Base-by-base conservation (phyloP, 2,329 filamentous ascomycete genomes). In the Tolypocladium tundrense region DNA sequence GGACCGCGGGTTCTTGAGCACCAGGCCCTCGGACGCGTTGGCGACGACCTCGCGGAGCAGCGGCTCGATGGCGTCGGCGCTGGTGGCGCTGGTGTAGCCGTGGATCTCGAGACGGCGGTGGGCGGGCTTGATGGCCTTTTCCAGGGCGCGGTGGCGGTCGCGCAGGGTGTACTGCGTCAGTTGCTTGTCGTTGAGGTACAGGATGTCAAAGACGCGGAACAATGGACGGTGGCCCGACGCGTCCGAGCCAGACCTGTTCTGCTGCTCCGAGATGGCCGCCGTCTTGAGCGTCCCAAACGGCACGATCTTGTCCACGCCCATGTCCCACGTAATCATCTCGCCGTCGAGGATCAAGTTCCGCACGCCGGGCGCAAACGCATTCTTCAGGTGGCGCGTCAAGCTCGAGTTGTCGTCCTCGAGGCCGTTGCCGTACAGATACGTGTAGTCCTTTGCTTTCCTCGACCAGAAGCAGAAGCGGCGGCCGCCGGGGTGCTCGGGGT, bases 281-380 rank as follows among this genome's bases (percentile, higher is more conserved):
- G 91, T 93, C 73, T 99, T 99, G 54, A 99, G 79, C 0, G 90
- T 95, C 9, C 94, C 94, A 70, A 99, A 99, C 0, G 88, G 85
- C 19, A 96, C 88, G 56, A 94, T 88, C 57, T 88, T 88, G 73
- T 96, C 88, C 54, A 88, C 79, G 51, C 87, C 84, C 60, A 91
- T 89, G 68, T 97, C 91, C 94, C 94, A 99, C 0, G 92, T 96
- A 59, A 99, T 91, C 94, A 99, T 99, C 70, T 99, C 94, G 11
- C 94, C 94, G 66, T 99, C 94, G 0, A 99, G 79, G 54, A 99
- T 96, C 62, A 96, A 80, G 67, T 90, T 97, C 19, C 87, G 80
- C 0, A 97, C 91, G 1, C 87, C 86, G 1, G 84, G 76, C 2
- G 85, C 78, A 69, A 99, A 97, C 0, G 90, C 91, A 45, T 84